Evolutionary conservation across 176 grass and related monocot species (phyloP).

Genomic region (Tillandsia leiboldiana): DNA sequence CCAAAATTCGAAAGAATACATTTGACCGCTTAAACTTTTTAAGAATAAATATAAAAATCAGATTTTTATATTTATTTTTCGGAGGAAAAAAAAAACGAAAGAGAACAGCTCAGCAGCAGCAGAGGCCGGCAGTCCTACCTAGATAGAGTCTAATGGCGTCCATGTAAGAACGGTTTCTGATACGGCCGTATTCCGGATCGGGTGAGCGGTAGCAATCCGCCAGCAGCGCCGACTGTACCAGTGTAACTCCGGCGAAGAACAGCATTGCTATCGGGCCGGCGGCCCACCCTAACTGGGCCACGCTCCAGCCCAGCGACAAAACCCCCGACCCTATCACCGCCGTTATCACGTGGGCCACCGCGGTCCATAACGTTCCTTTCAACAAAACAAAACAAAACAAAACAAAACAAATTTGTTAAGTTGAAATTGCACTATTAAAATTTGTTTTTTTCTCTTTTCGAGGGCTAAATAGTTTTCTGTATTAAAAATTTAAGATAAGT

Average conservation of each 20-base stretch:
- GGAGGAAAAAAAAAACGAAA: too few species aligned
- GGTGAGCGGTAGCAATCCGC: constrained; percentile 59
- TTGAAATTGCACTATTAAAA: too few species aligned
- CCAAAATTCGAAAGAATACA: too few species aligned
- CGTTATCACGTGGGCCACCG: constrained; percentile 71
- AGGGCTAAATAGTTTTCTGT: too few species aligned
- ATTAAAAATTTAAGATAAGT: too few species aligned
- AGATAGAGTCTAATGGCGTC: constrained; percentile 49
- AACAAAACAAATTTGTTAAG: neutral
- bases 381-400: neutral
- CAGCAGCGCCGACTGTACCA: constrained; percentile 38
- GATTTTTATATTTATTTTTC: too few species aligned
- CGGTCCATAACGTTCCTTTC: constrained; percentile 67
- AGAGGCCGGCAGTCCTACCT: constrained; percentile 24
- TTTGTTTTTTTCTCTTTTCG: too few species aligned
- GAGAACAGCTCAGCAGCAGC: too few species aligned
- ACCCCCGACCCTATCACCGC: constrained; percentile 75
- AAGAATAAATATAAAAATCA: too few species aligned
- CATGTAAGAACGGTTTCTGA: constrained; percentile 63
- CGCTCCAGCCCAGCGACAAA: constrained; percentile 71
- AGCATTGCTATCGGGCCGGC: constrained; percentile 42
- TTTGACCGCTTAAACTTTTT: too few species aligned
- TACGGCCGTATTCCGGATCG: constrained; percentile 40
- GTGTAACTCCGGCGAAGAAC: constrained; percentile 57
- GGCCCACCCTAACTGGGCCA: constrained; percentile 75